A percentile compares a stretch with the other conserved stretches of the same genome.
Evolutionary conservation across 164 flowering plant genomes (phyloP).

Genomic region (Cinnamomum chago): DNA sequence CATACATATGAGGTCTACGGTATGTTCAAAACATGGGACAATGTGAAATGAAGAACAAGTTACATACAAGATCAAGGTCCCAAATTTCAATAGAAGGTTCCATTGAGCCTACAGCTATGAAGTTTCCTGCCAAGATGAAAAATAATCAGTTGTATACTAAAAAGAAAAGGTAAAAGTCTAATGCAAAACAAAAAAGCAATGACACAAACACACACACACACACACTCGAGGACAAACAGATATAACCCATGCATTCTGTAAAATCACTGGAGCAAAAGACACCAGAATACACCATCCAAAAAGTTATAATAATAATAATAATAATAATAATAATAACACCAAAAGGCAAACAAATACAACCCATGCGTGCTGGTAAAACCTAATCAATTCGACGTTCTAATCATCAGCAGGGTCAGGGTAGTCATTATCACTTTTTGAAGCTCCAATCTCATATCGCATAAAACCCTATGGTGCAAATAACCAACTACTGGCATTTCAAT

Average conservation of each 20-base stretch:
- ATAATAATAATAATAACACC: neutral
- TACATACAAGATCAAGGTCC: constrained; percentile 90
- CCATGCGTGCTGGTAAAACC: neutral
- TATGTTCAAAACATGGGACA: neutral
- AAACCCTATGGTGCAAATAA: neutral
- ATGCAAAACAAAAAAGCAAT: neutral
- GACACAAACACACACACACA: neutral
- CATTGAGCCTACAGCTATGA: constrained; percentile 73
- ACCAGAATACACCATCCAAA: too few species aligned
- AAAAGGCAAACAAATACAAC: neutral
- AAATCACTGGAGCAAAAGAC: too few species aligned
- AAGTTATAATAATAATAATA: too few species aligned
- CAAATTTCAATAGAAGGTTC: constrained; percentile 94
- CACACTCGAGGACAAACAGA: too few species aligned
- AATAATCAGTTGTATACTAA: neutral
- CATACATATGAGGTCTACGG: too few species aligned
- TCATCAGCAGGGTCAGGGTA: neutral
- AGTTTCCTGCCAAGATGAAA: constrained; percentile 28
- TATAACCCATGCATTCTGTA: too few species aligned
- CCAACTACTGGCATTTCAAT: neutral
- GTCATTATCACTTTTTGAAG: neutral
- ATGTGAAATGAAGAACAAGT: neutral
- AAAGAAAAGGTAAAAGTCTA: neutral
- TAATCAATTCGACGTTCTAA: too few species aligned
- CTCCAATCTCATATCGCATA: neutral